Conservation (phyloP, 768 basidiomycete genomes). For the Pulveroboletus sp. region DNA sequence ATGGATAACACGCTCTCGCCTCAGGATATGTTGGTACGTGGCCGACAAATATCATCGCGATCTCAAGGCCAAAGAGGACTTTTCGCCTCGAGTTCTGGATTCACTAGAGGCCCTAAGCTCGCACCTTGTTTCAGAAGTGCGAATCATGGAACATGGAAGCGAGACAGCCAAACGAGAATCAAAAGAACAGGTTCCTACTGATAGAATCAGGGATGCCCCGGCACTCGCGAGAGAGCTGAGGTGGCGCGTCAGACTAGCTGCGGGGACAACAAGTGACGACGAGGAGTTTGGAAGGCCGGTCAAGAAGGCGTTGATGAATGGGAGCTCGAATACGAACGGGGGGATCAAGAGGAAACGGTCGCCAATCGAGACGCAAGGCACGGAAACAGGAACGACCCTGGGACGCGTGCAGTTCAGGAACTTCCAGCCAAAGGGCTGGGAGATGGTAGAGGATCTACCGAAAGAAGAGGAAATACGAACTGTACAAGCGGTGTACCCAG, state of each 20-base stretch:
- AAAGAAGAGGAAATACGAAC: conserved; percentile 38
- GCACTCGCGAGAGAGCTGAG: conserved; percentile 79
- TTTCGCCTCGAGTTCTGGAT: conserved; percentile 56
- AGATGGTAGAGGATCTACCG: conserved; percentile 41
- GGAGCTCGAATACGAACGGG: conserved; percentile 21
- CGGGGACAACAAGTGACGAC: conserved; percentile 63
- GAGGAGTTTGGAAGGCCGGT: conserved; percentile 39
- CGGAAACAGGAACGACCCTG: conserved; percentile 11
- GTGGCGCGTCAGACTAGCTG: conserved; percentile 69
- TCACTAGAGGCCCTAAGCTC: conserved; percentile 68
- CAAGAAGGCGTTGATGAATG: conserved; percentile 26
- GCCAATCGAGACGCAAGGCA: conserved; percentile 13
- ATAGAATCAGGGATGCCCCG: conserved; percentile 77
- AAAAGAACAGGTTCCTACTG: conserved; percentile 75
- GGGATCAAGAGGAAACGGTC: conserved; percentile 39
- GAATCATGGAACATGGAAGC: conserved; percentile 62
- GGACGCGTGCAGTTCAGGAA: conserved; percentile 47
- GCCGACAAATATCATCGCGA: conserved; percentile 77
- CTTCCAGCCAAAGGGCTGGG: conserved; percentile 69
- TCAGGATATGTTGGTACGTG: conserved; percentile 86
- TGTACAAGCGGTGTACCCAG: conserved; percentile 38
- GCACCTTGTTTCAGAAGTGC: conserved; percentile 76
- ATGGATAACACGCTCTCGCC: conserved; percentile 3
- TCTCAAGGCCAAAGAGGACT: conserved; percentile 53
- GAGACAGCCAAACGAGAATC: conserved; percentile 72